phyloP scores from a whole-genome alignment of 768 basidiomycete genomes.

The Cytidiella melzeri region DNA sequence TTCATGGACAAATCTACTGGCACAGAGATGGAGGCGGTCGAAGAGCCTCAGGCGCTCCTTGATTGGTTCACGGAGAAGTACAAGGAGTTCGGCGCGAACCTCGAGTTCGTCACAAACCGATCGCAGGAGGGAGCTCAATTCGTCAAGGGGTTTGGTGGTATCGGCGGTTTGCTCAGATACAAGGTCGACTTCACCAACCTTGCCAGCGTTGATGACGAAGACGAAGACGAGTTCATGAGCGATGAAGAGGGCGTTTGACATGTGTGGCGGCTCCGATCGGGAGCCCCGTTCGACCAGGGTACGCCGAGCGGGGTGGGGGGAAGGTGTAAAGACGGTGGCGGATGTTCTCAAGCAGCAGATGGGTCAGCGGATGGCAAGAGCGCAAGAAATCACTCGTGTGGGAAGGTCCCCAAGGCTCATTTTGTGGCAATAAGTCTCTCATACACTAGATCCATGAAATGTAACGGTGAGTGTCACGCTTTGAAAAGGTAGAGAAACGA shows the following conservation, averaged over 20 bases:
- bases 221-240: slow-evolving; percentile 80
- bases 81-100: slow-evolving; percentile 92
- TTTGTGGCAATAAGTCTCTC: too few species aligned
- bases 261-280: slow-evolving; percentile 70
- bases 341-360: too few species aligned
- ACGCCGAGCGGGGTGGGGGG: slow-evolving; percentile 61
- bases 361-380: too few species aligned
- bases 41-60: slow-evolving; percentile 80
- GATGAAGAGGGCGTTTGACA: slow-evolving; percentile 82
- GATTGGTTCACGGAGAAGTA: slow-evolving; percentile 99
- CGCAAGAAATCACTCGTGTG: too few species aligned
- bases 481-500: too few species aligned
- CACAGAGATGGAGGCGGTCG: slow-evolving; percentile 87
- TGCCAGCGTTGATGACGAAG: slow-evolving; percentile 63
- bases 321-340: slow-evolving; percentile 8
- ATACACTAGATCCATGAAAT: too few species aligned
- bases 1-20: slow-evolving; percentile 95
- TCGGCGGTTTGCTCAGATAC: slow-evolving; percentile 92
- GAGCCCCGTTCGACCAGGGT: slow-evolving; percentile 65
- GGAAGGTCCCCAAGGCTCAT: too few species aligned
- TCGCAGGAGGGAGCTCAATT: slow-evolving; percentile 98
- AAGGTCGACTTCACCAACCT: slow-evolving; percentile 94
- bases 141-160: slow-evolving; percentile 97
- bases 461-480: too few species aligned
- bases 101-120: slow-evolving; percentile 94